These are phyloP conservation scores for Maudiozyma barnettii DNA, from an alignment of 805 yeast species.

Conservation along the genomic window DNA sequence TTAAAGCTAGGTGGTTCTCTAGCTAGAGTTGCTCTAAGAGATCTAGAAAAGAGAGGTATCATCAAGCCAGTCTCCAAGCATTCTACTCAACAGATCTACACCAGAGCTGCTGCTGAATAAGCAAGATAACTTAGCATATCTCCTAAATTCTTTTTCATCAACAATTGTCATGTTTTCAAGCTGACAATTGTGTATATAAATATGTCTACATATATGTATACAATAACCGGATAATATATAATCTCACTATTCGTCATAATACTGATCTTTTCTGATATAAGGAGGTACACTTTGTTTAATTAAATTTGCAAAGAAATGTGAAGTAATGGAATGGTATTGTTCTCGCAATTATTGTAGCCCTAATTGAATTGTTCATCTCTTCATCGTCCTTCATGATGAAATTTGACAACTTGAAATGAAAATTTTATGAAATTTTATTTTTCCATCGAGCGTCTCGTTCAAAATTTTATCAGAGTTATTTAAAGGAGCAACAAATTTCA, in stretches of 20 bases:
- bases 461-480: too few species aligned
- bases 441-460: too few species aligned
- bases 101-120: constrained; percentile 64
- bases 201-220: neutral
- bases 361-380: too few species aligned
- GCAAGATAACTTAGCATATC: constrained; percentile 9
- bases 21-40: constrained; percentile 96
- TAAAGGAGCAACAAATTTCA: neutral
- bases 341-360: too few species aligned
- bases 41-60: constrained; percentile 89
- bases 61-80: constrained; percentile 90
- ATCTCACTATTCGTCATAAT: neutral
- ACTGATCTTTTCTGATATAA: too few species aligned
- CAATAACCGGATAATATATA: neutral
- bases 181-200: neutral
- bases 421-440: too few species aligned
- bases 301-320: too few species aligned
- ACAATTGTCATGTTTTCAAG: neutral
- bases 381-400: too few species aligned
- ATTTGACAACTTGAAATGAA: too few species aligned
- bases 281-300: too few species aligned
- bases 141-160: neutral
- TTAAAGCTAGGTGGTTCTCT: constrained; percentile 98
- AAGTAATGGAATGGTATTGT: too few species aligned
- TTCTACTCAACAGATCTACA: constrained; percentile 95